A percentile compares a stretch with the other conserved stretches of the same genome.
Conservation (phyloP, 2,329 filamentous ascomycete genomes). For the Epicoccum nigrum region DNA sequence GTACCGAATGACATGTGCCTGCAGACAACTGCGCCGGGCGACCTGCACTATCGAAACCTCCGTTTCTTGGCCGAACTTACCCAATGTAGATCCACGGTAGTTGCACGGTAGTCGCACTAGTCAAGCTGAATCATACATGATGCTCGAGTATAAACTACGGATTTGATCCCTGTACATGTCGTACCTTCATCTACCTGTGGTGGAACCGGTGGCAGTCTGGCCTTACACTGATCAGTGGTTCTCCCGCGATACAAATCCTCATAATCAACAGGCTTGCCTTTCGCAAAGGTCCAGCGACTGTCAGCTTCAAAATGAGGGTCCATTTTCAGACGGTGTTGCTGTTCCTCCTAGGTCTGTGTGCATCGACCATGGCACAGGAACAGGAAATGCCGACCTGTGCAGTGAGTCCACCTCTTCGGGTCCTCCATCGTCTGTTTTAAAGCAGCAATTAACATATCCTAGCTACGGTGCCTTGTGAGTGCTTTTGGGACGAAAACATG, state of each 20-base stretch:
- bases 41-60: conserved; percentile 14
- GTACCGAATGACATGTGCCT: conserved; percentile 11
- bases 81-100: conserved; percentile 7
- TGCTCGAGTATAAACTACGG: conserved; percentile 11
- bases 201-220: conserved; percentile 2
- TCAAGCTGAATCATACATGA: conserved; percentile 8
- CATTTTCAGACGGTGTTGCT: conserved; percentile 7
- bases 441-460: conserved; percentile 1
- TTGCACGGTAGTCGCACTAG: conserved; percentile 7
- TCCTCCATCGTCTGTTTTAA: not conserved
- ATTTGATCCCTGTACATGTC: conserved; percentile 13
- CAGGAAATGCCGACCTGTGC: conserved; percentile 20
- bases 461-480: conserved; percentile 14
- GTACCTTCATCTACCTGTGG: conserved; percentile 2
- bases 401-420: conserved; percentile 18
- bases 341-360: conserved; percentile 9
- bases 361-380: conserved; percentile 13
- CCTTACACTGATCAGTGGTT: conserved; percentile 7
- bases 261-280: not conserved
- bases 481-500: conserved; percentile 25
- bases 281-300: not conserved
- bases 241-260: conserved; percentile 4
- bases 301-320: conserved; percentile 7
- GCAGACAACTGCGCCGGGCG: conserved; percentile 1
- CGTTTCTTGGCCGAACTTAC: conserved; percentile 10